Base-by-base conservation (phyloP, 1,284 basidiomycete genomes). In the Sporisorium reilianum region DNA sequence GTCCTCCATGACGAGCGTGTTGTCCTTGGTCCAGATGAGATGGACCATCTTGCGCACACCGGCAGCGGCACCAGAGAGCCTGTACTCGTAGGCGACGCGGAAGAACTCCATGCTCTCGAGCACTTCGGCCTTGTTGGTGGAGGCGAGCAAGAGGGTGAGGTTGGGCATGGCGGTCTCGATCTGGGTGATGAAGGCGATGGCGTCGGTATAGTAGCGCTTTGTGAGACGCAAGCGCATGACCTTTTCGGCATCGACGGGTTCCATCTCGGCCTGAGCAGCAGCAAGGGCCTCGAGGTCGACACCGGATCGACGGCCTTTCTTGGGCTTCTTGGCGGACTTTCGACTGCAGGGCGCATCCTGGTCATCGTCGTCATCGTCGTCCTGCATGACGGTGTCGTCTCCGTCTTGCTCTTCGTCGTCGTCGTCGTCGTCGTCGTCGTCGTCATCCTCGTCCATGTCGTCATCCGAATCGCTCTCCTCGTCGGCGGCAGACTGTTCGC, bases 21-120 rank as follows among this genome's bases (percentile, higher is more conserved):
- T 95, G 84, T 98, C 96, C 84, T 98, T 99, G 14, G 90, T 89
- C 97, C 97, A 99, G 80, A 99, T 94, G 38, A 99, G 88, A 85
- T 99, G 97, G 7, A 99, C 85, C 96, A 99, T 99, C 81, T 91
- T 93, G 86, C 93, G 94, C 80, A 99, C 91, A 1, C 95, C 95
- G 14, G 85, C 64, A 30, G 20, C 52, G 54, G 75, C 77, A 34
- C 89, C 89, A 22, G 90, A 88, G 57, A 98, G 89, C 79, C 92
- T 88, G 85, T 97, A 97, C 82, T 92, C 92, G 81, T 91, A 89
- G 0, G 92, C 90, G 10, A 92, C 89, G 56, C 91, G 89, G 89
- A 96, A 98, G 85, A 97, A 98, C 56, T 97, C 92, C 87, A 99
- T 98, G 11, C 93, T 89, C 85, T 98, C 96, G 68, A 98, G 87